These are phyloP conservation scores for Lactarius psammicola DNA, from an alignment of 768 basidiomycete species.

Conservation along the genomic window DNA sequence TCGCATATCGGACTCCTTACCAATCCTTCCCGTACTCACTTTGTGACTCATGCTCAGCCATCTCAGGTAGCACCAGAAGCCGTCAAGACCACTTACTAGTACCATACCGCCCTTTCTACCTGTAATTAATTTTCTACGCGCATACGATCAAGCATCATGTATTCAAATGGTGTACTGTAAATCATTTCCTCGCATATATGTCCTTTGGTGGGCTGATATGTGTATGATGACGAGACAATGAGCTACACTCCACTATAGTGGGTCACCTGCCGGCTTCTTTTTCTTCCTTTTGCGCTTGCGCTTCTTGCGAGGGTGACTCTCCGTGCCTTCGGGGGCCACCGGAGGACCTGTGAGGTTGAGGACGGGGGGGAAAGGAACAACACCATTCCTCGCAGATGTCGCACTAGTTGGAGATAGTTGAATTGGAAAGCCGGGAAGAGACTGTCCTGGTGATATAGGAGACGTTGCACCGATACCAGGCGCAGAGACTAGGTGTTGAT, in stretches of 20 bases:
- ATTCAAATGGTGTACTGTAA: conserved; percentile 18
- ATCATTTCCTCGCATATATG: conserved; percentile 13
- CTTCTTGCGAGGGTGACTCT: conserved; percentile 14
- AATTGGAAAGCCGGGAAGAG: background rate
- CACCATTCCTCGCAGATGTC: background rate
- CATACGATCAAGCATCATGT: conserved; percentile 5
- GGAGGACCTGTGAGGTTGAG: conserved; percentile 26
- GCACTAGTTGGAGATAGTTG: background rate
- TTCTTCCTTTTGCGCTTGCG: conserved; percentile 23
- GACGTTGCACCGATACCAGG: background rate
- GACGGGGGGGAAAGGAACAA: background rate
- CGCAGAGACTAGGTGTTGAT: background rate
- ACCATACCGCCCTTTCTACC: background rate
- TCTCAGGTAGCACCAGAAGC: conserved; percentile 26
- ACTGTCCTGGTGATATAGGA: background rate
- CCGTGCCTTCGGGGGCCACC: background rate
- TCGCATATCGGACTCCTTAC: conserved; percentile 27
- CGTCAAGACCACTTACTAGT: conserved; percentile 37
- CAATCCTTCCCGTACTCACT: background rate
- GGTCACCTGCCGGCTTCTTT: conserved; percentile 10
- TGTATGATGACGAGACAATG: conserved; percentile 1
- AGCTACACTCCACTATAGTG: background rate
- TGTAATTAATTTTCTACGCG: conserved; percentile 1
- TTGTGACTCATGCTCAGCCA: background rate
- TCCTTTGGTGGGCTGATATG: conserved; percentile 7